Base-by-base conservation (phyloP, 2,329 filamentous ascomycete species). In the Alternaria rosae region DNA sequence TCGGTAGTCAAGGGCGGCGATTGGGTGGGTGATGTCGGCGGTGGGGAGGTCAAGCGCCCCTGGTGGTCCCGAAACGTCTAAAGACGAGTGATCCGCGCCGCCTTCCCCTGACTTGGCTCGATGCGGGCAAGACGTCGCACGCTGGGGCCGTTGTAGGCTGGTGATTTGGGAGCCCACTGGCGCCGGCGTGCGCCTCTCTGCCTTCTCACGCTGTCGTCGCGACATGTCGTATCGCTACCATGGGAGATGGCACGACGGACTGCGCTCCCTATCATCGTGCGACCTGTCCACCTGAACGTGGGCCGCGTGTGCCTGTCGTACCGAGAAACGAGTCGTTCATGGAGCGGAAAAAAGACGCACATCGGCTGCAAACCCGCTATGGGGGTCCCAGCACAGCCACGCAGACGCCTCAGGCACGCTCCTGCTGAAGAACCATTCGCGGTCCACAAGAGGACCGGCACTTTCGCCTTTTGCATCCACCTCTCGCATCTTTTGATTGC, bases 21-120 rank as follows among this genome's bases (percentile, higher is more conserved):
- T 75, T 75, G 68, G 72, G 15, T 43, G 53, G 26, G 32, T 23
- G 23, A n/a, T 20, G 38, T 43, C 10, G 26, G 44, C 47, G 50
- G 69, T 69, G 69, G 70, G 61, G 59, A 62, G 26, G 61, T 55
- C 42, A 48, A 50, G 38, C 51, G 64, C 54, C 69, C 67, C 67
- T 64, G 69, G 44, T 32, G 35, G 47, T 59, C 57, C 63, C 70
- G 66, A 73, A 74, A 71, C 65, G 61, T 67, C 54, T 59, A 57
- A 58, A 57, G 57, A 61, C 65, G 54, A 66, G 55, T 47, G 67
- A 70, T 70, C 61, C 62, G 64, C 68, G 53, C 51, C 57, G 43
- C 17, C 56, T 67, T 64, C 72, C 72, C 72, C 72, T 75, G 72
- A 74, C 70, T 70, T 71, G 57, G 23, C 66, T 62, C 26, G 7